These are phyloP conservation scores for Peziza echinospora DNA, from an alignment of 495 filamentous ascomycete species.

Conservation along the genomic window DNA sequence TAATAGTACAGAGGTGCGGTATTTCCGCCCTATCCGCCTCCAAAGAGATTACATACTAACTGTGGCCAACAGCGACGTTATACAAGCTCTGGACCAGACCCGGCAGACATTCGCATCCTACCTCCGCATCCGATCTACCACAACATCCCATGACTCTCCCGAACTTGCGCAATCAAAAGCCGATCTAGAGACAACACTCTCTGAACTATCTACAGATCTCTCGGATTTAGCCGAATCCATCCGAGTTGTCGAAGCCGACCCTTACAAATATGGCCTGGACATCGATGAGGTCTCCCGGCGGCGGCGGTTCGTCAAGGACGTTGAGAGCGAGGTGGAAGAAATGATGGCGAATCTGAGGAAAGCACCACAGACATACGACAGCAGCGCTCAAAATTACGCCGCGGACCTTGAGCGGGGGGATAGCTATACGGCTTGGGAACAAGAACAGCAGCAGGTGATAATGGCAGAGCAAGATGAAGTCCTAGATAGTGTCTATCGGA, in stretches of 20 bases:
- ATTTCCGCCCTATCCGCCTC: not conserved
- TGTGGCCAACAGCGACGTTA: conserved; percentile 44
- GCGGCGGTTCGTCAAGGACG: conserved; percentile 65
- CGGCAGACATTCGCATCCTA: conserved; percentile 82
- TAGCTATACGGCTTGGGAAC: conserved; percentile 56
- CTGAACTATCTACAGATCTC: conserved; percentile 63
- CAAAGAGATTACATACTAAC: not conserved
- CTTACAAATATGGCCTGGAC: conserved; percentile 71
- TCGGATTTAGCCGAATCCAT: conserved; percentile 77
- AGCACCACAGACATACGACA: conserved; percentile 13
- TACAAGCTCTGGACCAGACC: conserved; percentile 52
- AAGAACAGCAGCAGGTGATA: conserved; percentile 71
- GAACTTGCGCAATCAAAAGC: conserved; percentile 65
- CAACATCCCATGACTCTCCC: conserved; percentile 44
- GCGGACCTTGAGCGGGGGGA: conserved; percentile 26
- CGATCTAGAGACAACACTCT: conserved; percentile 60
- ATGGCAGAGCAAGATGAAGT: conserved; percentile 91
- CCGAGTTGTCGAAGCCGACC: conserved; percentile 68
- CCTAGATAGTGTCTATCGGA: conserved; percentile 76
- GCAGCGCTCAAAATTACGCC: conserved; percentile 12
- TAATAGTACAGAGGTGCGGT: not conserved
- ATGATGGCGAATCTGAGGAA: conserved; percentile 65
- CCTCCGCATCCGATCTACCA: conserved; percentile 67
- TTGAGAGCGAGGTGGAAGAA: conserved; percentile 66
- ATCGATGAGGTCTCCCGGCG: conserved; percentile 61